Evolutionary conservation across 352 stramenopile species (phyloP), one percentile per base, ranked within the genome.

Genomic region (Phytopythium vexans): DNA sequence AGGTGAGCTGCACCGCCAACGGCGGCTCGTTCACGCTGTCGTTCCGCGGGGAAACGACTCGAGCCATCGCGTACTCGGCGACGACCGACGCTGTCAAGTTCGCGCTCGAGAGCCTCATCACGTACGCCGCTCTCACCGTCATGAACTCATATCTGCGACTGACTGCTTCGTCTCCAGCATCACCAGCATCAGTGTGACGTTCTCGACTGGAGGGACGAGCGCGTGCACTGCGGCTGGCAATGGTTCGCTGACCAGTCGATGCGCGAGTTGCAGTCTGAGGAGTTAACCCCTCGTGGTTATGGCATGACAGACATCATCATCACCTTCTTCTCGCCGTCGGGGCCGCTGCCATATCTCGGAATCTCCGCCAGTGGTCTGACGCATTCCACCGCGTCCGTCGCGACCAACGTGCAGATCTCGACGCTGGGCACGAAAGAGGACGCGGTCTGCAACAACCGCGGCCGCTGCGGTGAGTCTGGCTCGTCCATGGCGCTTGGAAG

Each of bases 11-110:
- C 39, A 56, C 62, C 7, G 87, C 85, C 2, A 67, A 72, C 3
- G 74, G 72, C n/a, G 90, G 90, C 6, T 86, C 56, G 1, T 92
- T 97, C 52, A 82, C 60, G 3, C 56, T 97, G 6, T 75, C 68
- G 7, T 97, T 96, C 48, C 77, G 83, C 2, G 86, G 80, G 27
- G 75, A 88, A 56, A 82, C 69, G 8, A 89, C 82, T 0, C 52
- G 54, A 6, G 33, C 45, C 10, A 71, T 94, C 11, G 15, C 66
- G 1, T 70, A 49, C 21, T 56, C 68, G 41, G 60, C 71, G 12
- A 61, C 69, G 1, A 15, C 62, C 34, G 37, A 15, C 3, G 11
- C 58, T 35, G 54, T 89, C 0, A 61, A 74, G 32, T 48, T 58
- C 15, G 71, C 74, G 1, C 58, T 94, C 2, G 71, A 94, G 50